Evolutionary conservation across 257 asterid species (phyloP).

Genomic region (Asclepias syriaca): DNA sequence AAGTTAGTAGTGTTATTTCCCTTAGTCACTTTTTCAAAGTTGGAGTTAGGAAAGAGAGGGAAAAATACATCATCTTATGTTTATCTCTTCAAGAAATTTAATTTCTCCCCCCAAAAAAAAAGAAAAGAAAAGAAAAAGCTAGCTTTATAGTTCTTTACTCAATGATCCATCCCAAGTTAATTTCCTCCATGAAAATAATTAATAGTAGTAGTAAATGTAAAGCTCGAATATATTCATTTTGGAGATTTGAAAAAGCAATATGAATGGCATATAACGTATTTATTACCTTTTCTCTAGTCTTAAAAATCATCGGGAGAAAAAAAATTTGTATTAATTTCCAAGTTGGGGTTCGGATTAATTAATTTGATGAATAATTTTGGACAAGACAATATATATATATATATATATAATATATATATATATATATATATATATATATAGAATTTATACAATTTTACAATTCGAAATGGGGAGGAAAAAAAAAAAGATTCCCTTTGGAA

Average conservation of each 20-base stretch:
- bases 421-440: no score
- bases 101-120: not conserved
- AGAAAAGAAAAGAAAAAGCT: no score
- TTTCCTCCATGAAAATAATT: no score
- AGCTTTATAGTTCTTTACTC: no score
- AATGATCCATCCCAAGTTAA: not conserved
- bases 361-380: no score
- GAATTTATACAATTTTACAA: no score
- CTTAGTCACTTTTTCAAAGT: not conserved
- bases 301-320: not conserved
- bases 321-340: no score
- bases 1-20: no score
- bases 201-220: not conserved
- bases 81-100: not conserved
- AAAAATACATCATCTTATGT: not conserved
- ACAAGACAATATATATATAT: no score
- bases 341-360: no score
- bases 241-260: not conserved
- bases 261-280: not conserved
- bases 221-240: not conserved
- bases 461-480: not conserved
- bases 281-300: not conserved
- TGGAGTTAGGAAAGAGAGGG: not conserved
- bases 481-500: not conserved
- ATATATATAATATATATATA: no score